phyloP scores from a whole-genome alignment of 306 rosid species.

The Fragaria iinumae region DNA sequence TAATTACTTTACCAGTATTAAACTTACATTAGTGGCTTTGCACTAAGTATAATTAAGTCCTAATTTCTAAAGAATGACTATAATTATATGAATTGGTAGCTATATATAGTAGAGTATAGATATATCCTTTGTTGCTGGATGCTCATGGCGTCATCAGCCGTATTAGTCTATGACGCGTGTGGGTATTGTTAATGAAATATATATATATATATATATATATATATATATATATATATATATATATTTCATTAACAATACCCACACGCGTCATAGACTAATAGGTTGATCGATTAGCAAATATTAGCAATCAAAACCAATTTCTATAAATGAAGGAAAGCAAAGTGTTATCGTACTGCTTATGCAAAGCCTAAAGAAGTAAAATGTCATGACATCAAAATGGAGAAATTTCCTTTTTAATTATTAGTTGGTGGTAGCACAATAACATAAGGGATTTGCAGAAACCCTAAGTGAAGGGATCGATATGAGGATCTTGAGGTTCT shows the following conservation, averaged over 20 bases:
- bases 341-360: neutral
- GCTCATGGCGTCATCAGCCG: slow-evolving; percentile 37
- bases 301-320: neutral
- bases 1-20: slow-evolving; percentile 3
- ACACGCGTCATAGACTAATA: too few species aligned
- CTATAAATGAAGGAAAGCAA: neutral
- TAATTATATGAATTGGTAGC: neutral
- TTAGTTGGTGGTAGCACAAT: neutral
- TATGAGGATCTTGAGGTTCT: neutral
- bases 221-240: neutral
- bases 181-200: neutral
- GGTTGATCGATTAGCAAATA: neutral
- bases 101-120: neutral
- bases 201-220: neutral
- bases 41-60: slow-evolving; percentile 16
- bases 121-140: slow-evolving; percentile 12
- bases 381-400: neutral
- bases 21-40: slow-evolving; percentile 13
- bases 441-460: neutral
- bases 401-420: neutral
- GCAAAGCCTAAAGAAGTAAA: neutral
- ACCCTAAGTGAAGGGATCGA: neutral
- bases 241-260: too few species aligned
- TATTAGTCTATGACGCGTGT: slow-evolving; percentile 38
- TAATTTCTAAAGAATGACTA: neutral